phyloP scores from a whole-genome alignment of 148 eudicot genomes.

The Fallopia convolvulus region DNA sequence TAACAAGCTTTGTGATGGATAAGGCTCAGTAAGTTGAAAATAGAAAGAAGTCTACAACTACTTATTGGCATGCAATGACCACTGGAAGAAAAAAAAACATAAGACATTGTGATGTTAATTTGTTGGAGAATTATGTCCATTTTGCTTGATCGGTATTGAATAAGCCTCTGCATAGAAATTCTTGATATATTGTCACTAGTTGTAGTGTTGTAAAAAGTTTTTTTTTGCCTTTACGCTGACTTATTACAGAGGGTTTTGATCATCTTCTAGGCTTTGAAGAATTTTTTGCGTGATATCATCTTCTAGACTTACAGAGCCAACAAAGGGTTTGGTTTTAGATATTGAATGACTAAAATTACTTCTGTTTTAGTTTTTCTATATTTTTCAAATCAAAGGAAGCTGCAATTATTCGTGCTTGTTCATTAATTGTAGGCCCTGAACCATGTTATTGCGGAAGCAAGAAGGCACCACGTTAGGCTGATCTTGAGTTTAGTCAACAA shows the following conservation, averaged over 20 bases:
- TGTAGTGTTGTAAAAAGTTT: not conserved
- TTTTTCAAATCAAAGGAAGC: not conserved
- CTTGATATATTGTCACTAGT: not conserved
- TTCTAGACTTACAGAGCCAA: no score
- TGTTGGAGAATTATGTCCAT: not conserved
- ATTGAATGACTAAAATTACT: not conserved
- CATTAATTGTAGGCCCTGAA: conserved; percentile 65
- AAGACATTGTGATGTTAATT: not conserved
- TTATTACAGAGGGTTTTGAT: not conserved
- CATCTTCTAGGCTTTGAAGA: not conserved
- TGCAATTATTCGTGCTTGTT: not conserved
- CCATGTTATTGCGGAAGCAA: conserved; percentile 87
- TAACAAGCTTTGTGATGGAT: not conserved
- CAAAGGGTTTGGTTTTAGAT: not conserved
- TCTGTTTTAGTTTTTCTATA: not conserved
- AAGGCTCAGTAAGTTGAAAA: not conserved
- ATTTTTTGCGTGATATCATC: not conserved
- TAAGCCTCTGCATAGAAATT: not conserved
- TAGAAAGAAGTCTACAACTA: not conserved
- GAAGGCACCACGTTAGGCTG: conserved; percentile 52
- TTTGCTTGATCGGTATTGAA: not conserved
- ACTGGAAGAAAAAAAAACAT: not conserved
- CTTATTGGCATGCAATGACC: not conserved
- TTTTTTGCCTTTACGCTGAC: not conserved
- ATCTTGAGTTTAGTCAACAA: conserved; percentile 75